Evolutionary conservation across 2,329 filamentous ascomycete genomes (phyloP).

Genomic region (Capronia americana): DNA sequence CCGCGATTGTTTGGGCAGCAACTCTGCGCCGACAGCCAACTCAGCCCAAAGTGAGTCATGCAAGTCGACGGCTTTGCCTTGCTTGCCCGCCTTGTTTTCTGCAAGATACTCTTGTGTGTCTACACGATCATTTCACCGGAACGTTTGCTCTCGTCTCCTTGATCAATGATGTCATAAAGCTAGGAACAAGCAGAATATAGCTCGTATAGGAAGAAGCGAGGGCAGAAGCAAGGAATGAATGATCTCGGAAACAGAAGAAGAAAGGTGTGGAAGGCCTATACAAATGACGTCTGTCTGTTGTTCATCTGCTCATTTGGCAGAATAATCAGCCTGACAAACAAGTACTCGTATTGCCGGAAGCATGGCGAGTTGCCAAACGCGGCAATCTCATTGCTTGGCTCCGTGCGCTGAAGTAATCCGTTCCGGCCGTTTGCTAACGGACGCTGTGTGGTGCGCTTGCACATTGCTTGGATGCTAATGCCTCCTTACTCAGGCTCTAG

Average conservation of each 20-base stretch:
- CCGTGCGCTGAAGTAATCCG: slow-evolving; percentile 24
- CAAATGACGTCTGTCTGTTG: background rate
- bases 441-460: background rate
- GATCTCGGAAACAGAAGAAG: background rate
- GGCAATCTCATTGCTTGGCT: slow-evolving; percentile 10
- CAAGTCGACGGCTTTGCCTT: background rate
- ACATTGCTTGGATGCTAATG: slow-evolving; percentile 7
- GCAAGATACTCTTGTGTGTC: background rate
- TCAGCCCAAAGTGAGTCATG: slow-evolving; percentile 1
- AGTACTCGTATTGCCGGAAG: background rate
- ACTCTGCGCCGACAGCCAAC: slow-evolving; percentile 8
- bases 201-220: background rate
- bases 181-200: background rate
- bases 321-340: slow-evolving; percentile 13
- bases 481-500: slow-evolving; percentile 20
- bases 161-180: background rate
- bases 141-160: background rate
- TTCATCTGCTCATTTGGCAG: background rate
- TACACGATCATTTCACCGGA: background rate
- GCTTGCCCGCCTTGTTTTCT: background rate
- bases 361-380: background rate
- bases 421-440: slow-evolving; percentile 17
- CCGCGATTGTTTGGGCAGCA: slow-evolving; percentile 24
- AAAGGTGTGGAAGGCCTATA: too few relatives aligned
- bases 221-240: background rate